Percentiles rank a stretch among this genome's conserved stretches.
Conservation (phyloP, 331 rosid species). For the Cydonia oblonga region DNA sequence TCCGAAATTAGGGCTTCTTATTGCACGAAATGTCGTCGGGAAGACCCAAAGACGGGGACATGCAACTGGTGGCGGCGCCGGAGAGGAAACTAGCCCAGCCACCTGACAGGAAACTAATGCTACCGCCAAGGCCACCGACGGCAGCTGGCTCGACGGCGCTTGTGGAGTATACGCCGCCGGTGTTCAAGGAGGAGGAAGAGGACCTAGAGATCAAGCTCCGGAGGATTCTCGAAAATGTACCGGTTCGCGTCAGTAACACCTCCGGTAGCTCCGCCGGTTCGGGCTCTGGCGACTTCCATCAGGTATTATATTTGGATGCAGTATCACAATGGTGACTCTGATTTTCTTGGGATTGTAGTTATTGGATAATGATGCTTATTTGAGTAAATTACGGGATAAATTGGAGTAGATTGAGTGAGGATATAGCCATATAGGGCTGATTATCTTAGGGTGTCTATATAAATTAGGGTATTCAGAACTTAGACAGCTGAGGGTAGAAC, state of each 20-base stretch:
- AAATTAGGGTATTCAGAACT: background rate
- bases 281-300: conserved; percentile 99
- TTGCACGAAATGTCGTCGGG: conserved; percentile 41
- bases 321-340: background rate
- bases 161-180: conserved; percentile 58
- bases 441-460: background rate
- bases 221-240: conserved; percentile 74
- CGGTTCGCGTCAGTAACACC: conserved; percentile 90
- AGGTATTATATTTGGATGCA: conserved; percentile 30
- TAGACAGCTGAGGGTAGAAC: background rate
- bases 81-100: conserved; percentile 27
- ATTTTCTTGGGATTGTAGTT: background rate
- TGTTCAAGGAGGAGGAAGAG: conserved; percentile 74
- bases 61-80: conserved; percentile 33
- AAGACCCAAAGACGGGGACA: conserved; percentile 43
- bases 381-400: background rate
- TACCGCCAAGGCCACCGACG: conserved; percentile 24
- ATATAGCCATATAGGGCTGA: no score
- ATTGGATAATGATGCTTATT: background rate
- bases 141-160: conserved; percentile 40
- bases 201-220: conserved; percentile 89
- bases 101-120: conserved; percentile 33
- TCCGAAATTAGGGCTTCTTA: conserved; percentile 30
- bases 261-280: conserved; percentile 94
- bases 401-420: background rate